Evolutionary conservation across 139 green algal species (phyloP).

Genomic region (Spirogloea muscicola): DNA sequence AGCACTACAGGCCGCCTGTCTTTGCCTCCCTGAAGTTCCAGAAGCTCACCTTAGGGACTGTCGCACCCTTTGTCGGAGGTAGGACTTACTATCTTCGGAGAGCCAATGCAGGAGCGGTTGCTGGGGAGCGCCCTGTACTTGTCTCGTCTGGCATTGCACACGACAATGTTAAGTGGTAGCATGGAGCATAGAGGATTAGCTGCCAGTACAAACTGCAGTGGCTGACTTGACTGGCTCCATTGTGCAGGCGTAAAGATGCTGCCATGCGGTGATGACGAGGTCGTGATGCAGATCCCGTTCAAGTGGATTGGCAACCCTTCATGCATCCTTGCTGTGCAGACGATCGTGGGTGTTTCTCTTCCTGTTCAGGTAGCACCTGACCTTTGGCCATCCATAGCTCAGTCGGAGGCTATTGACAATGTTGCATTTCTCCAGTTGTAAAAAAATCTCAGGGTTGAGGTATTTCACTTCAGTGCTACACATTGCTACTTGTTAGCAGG

Average conservation of each 20-base stretch:
- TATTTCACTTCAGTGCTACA: background rate
- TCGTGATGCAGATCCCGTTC: slow-evolving; percentile 36
- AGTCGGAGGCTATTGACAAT: background rate
- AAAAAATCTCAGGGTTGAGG: background rate
- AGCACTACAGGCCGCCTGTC: slow-evolving; percentile 30
- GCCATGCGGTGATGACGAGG: slow-evolving; percentile 14
- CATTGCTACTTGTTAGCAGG: background rate
- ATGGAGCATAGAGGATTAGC: background rate
- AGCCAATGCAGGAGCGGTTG: no score
- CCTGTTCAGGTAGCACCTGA: slow-evolving; percentile 26
- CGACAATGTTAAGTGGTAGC: background rate
- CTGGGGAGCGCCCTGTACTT: no score
- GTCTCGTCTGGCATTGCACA: no score
- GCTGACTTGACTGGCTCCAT: no score
- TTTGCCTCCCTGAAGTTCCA: slow-evolving; percentile 34
- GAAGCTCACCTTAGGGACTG: slow-evolving; percentile 40
- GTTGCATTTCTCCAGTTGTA: background rate
- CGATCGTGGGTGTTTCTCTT: slow-evolving; percentile 22
- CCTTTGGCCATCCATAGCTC: background rate
- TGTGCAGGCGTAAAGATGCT: slow-evolving; percentile 34
- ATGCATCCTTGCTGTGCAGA: slow-evolving; percentile 35
- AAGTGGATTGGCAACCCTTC: slow-evolving; percentile 40
- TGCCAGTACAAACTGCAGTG: no score
- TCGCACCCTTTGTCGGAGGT: slow-evolving; percentile 39
- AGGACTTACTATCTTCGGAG: no score